Base-by-base conservation (phyloP, 2,329 filamentous ascomycete species). In the Xylariaceae sp. region DNA sequence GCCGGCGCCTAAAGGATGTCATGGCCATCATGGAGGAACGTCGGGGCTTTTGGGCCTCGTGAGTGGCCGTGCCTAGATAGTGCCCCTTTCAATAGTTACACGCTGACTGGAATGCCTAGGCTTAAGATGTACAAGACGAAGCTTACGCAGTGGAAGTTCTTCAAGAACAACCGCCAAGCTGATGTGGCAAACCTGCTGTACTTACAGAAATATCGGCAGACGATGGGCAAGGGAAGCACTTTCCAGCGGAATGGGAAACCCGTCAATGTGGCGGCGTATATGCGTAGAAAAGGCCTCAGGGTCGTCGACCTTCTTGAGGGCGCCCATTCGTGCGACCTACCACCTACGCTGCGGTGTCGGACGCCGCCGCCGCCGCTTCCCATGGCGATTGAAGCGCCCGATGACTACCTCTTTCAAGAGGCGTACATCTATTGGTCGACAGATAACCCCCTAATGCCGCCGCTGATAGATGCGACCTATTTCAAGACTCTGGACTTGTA, bases 51-150 rank as follows among this genome's bases (percentile, higher is more conserved):
- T 60, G 52, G 36, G 62, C 66, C 51, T 65, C 66, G 66, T 68
- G 64, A 63, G 65, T 60, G 18, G 27, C 33, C 35, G 16, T 23
- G 4, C 16, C 16, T 11, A 4, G 15, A 6, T 39, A 24, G 23
- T 13, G 15, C 39, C 10, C 10, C n/a, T n/a, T n/a, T 42, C n/a
- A 4, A 23, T 42, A 20, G 32, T 27, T 20, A 32, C 9, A 36
- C 30, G 39, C 55, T 58, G 20, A 58, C 36, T 9, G 39, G 6
- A 20, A 15, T n/a, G 20, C 36, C 10, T 59, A 67, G 66, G 15
- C 60, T 57, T 27, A 68, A 68, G 55, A 67, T 67, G 65, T 68
- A 68, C 53, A 68, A 68, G 60, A 68, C 65, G 44, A 67, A 68
- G 45, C 60, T 68, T 40, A 67, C 61, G 33, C 64, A 66, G 33